Percentiles rank a stretch among this genome's conserved stretches.
These are phyloP conservation scores for Penicillium crustosum DNA, from an alignment of 2,329 filamentous ascomycete species.

Conservation along the genomic window DNA sequence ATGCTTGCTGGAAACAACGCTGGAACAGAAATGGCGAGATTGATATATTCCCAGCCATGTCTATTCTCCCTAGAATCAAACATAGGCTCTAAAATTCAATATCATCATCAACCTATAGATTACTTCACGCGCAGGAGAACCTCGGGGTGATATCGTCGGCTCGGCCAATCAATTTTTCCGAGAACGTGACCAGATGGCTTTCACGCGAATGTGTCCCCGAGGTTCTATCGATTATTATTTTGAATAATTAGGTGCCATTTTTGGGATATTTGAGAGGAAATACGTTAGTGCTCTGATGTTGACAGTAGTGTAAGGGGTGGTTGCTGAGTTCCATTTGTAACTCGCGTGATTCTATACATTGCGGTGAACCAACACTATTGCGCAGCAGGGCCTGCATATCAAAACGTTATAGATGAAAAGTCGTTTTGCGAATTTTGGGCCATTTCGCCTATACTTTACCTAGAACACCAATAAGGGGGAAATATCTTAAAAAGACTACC, in stretches of 20 bases:
- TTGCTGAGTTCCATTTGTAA: neutral
- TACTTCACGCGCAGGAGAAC: neutral
- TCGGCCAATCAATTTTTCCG: conserved; percentile 4
- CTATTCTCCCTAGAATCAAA: neutral
- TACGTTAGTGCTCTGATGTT: neutral
- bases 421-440: neutral
- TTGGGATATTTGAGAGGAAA: neutral
- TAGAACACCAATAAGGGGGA: neutral
- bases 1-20: conserved; percentile 13
- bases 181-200: neutral
- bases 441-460: neutral
- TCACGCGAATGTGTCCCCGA: neutral
- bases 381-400: neutral
- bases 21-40: conserved; percentile 11
- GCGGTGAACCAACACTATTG: neutral
- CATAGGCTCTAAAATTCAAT: neutral
- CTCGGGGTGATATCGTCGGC: conserved; percentile 3
- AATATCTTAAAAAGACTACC: neutral
- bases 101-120: neutral
- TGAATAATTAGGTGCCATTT: fast-evolving
- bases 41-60: conserved; percentile 11
- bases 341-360: neutral
- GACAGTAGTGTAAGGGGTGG: neutral
- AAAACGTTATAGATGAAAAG: neutral
- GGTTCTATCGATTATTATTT: neutral